Percentiles rank a stretch among this genome's conserved stretches.
phyloP scores from a whole-genome alignment of 208 protist species.

The Polymyxa betae region DNA sequence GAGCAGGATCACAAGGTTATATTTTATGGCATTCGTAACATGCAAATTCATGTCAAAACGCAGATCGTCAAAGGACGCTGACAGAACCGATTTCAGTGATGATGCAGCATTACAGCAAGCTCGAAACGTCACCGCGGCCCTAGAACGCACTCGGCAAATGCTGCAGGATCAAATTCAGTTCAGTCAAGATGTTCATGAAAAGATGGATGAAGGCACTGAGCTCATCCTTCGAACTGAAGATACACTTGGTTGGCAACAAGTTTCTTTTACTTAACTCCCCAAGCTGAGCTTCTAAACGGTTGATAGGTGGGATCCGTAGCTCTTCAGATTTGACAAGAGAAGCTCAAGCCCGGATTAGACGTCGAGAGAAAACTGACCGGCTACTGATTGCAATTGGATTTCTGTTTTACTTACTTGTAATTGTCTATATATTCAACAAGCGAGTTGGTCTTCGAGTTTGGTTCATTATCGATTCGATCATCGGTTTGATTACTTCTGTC shows the following conservation, averaged over 20 bases:
- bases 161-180: constrained; percentile 26
- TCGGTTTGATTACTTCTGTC: not conserved
- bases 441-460: constrained; percentile 26
- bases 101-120: not conserved
- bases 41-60: not conserved
- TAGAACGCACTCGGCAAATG: not conserved
- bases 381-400: constrained; percentile 31
- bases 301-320: not conserved
- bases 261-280: not conserved
- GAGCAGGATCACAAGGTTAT: not conserved
- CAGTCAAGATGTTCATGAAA: constrained; percentile 43
- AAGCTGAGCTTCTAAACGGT: not conserved
- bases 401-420: constrained; percentile 12
- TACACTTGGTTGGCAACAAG: not conserved
- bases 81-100: constrained; percentile 23
- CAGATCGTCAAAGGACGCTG: not conserved
- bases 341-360: constrained; percentile 7
- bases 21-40: not conserved
- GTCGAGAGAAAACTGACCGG: constrained; percentile 21
- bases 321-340: not conserved
- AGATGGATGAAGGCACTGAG: not conserved
- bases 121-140: not conserved
- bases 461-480: not conserved
- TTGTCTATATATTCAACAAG: constrained; percentile 39
- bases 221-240: not conserved